Evolutionary conservation across 306 rosid genomes (phyloP).

Genomic region (Comarum palustre): DNA sequence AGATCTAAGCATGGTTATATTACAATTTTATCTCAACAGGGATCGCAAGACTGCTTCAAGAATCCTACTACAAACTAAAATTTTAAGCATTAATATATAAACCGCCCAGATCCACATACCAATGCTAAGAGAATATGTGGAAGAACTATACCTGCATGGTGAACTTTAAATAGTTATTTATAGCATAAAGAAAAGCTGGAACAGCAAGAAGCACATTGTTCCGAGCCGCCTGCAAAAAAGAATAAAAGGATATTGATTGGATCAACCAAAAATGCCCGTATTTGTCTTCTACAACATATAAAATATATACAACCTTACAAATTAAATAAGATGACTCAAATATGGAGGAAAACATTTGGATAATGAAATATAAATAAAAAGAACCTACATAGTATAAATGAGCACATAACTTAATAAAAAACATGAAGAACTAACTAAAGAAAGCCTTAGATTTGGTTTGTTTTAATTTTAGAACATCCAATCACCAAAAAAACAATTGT

Average conservation of each 20-base stretch:
- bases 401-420: not conserved
- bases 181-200: constrained; percentile 93
- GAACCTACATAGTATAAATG: not conserved
- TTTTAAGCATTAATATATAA: not conserved
- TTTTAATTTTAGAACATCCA: not conserved
- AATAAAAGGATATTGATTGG: constrained; percentile 16
- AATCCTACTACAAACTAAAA: not conserved
- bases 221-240: constrained; percentile 83
- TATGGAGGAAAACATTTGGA: not conserved
- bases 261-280: not conserved
- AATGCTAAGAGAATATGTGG: not conserved
- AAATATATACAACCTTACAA: not conserved
- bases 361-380: not conserved
- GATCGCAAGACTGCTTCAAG: not conserved
- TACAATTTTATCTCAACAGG: not conserved
- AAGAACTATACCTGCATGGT: constrained; percentile 77
- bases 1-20: constrained; percentile 5
- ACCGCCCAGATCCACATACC: not conserved
- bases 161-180: constrained; percentile 96
- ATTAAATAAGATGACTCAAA: not conserved
- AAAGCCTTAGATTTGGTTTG: not conserved
- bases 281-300: not conserved
- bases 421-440: not conserved
- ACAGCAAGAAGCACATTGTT: constrained; percentile 91
- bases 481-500: not conserved